Evolutionary conservation across 169 alveolate genomes (phyloP).

Genomic region (Plasmodium sp.): DNA sequence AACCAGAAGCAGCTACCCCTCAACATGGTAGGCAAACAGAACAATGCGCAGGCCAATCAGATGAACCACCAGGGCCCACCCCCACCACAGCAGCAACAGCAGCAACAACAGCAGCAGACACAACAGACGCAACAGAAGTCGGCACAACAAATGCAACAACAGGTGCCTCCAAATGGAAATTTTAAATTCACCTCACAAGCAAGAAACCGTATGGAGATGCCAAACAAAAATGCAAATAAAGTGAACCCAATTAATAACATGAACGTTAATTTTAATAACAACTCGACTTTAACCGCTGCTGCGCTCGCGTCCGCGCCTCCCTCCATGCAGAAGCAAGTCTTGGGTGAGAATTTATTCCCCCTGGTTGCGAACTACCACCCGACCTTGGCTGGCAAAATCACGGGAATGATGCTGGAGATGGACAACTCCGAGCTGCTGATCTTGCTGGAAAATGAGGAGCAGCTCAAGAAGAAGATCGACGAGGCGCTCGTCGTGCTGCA

Average conservation of each 20-base stretch:
- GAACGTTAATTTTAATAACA: conserved; percentile 72
- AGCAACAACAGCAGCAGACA: not conserved
- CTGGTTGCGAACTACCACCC: conserved; percentile 93
- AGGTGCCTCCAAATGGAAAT: conserved; percentile 25
- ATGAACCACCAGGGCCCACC: conserved; percentile 2
- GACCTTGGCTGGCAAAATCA: conserved; percentile 94
- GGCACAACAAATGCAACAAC: conserved; percentile 43
- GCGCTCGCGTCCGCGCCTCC: conserved; percentile 90
- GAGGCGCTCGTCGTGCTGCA: conserved; percentile 93
- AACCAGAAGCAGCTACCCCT: conserved; percentile 57
- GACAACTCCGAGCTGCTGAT: conserved; percentile 94
- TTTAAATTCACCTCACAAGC: conserved; percentile 89
- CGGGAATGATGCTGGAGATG: conserved; percentile 98
- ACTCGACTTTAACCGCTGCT: conserved; percentile 84
- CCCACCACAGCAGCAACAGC: conserved; percentile 16
- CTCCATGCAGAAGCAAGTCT: conserved; percentile 93
- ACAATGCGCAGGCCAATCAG: not conserved
- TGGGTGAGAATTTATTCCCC: conserved; percentile 95
- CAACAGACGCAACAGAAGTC: conserved; percentile 18
- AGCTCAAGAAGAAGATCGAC: conserved; percentile 92
- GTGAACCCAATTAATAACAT: conserved; percentile 43
- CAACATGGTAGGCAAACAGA: conserved; percentile 36
- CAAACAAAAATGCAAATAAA: conserved; percentile 62
- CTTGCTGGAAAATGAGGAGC: conserved; percentile 91
- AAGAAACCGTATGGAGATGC: conserved; percentile 82